phyloP scores from a whole-genome alignment of 2,329 filamentous ascomycete species.

The Rasamsonia emersonii region DNA sequence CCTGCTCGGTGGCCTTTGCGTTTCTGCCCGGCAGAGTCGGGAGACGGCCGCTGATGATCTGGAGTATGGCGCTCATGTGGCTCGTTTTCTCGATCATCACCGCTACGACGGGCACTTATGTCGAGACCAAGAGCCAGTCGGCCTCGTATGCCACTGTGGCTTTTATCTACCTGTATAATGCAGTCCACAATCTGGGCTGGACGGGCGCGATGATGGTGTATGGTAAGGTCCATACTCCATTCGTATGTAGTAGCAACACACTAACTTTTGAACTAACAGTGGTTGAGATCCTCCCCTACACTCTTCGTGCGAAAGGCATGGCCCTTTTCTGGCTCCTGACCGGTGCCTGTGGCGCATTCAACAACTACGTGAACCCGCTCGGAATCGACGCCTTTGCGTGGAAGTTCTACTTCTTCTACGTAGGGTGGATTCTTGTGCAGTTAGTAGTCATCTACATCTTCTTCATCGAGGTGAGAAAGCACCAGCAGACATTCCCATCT shows the following conservation, averaged over 20 bases:
- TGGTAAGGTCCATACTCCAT: too few species aligned
- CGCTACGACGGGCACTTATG: conserved; percentile 5
- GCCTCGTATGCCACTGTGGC: too few species aligned
- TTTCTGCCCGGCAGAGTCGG: conserved; percentile 42
- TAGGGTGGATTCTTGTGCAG: conserved; percentile 1
- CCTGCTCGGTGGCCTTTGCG: conserved; percentile 48
- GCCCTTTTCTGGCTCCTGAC: conserved; percentile 13
- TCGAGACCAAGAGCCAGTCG: conserved; percentile 1
- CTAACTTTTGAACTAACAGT: conserved; percentile 33
- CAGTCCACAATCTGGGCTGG: too few species aligned
- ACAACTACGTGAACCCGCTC: conserved; percentile 16
- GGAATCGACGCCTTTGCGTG: conserved; percentile 15
- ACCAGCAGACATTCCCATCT: too few species aligned
- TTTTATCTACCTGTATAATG: too few species aligned
- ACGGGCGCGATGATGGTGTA: conserved; percentile 2
- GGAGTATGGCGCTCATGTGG: conserved; percentile 13
- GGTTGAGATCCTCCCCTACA: conserved; percentile 17
- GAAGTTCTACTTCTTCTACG: conserved; percentile 12
- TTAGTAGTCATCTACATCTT: not conserved
- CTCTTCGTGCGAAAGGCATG: conserved; percentile 17
- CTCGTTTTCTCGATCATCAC: conserved; percentile 7
- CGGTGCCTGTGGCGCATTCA: conserved; percentile 13
- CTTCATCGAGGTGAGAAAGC: conserved; percentile 1
- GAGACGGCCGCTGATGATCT: conserved; percentile 34
- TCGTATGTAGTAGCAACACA: too few species aligned